Evolutionary conservation across 2,329 filamentous ascomycete species (phyloP), one percentile per base, ranked within the genome.

Genomic region (Cercospora zeina): DNA sequence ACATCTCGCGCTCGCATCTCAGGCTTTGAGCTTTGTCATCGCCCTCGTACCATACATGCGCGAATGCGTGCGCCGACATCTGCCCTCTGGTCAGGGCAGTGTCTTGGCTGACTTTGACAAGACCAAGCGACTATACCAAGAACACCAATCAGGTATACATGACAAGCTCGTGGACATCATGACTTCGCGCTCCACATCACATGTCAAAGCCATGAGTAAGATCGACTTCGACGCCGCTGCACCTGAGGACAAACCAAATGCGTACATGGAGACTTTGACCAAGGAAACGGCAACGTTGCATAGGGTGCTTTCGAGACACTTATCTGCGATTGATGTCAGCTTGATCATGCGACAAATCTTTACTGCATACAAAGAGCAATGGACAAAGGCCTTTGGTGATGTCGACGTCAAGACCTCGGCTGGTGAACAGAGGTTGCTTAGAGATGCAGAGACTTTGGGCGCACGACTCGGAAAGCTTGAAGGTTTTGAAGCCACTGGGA

Each of bases 151-250:
- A 65, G 92, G 85, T 64, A 96, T 97, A 63, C 91, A 95, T 74
- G 91, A 96, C 72, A 97, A 97, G 74, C 80, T 97, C 0, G 89
- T 96, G 16, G 91, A 96, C 67, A 96, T 97, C 56, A 96, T 97
- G 89, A 89, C 87, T 59, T 86, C 86, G 1, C 86, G 92, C 4
- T 90, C 91, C 1, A 80, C 85, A 3, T 79, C 87, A 6, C 91
- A 93, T 71, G 87, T 91, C 39, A 88, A 87, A 72, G 84, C 86
- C 24, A 87, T 96, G 80, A 88, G 85, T 72, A 84, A 85, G 54
- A 84, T 93, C 45, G 82, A 90, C 66, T 96, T 91, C 89, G 88
- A 93, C 67, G 50, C 75, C 72, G 10, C 79, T 10, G 63, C 59
- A 14, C 49, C 58, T n/a, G 66, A 65, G 21, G 64, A 67, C 33